Evolutionary conservation across 2,329 filamentous ascomycete genomes (phyloP).

Genomic region (Ascochyta clinopodiicola): DNA sequence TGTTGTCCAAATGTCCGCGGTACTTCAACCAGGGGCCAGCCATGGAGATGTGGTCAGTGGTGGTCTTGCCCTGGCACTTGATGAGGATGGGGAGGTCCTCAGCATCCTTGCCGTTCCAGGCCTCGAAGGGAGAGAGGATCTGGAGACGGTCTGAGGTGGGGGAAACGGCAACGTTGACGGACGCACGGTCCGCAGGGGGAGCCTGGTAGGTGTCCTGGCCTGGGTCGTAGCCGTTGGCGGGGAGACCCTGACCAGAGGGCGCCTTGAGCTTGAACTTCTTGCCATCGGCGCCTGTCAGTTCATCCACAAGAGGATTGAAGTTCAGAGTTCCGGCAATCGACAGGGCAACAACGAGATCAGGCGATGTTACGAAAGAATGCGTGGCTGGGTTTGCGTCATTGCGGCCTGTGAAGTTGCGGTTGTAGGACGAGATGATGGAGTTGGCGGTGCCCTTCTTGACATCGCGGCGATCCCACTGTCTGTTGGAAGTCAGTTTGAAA

Average conservation of each 20-base stretch:
- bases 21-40: conserved; percentile 98
- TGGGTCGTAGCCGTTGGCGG: conserved; percentile 82
- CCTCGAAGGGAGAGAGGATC: conserved; percentile 80
- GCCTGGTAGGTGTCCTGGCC: conserved; percentile 96
- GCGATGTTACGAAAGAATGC: conserved; percentile 90
- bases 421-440: conserved; percentile 98
- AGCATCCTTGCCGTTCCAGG: conserved; percentile 94
- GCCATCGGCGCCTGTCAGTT: conserved; percentile 91
- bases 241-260: conserved; percentile 83
- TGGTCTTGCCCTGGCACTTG: conserved; percentile 96
- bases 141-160: conserved; percentile 94
- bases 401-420: conserved; percentile 99
- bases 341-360: conserved; percentile 87
- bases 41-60: conserved; percentile 97
- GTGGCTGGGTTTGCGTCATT: conserved; percentile 96
- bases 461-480: conserved; percentile 90
- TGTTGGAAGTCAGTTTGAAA: conserved; percentile 10
- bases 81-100: conserved; percentile 87
- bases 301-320: conserved; percentile 96
- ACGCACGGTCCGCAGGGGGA: conserved; percentile 77
- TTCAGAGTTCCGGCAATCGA: conserved; percentile 81
- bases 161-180: conserved; percentile 80
- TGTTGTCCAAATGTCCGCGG: conserved; percentile 98
- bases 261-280: conserved; percentile 90
- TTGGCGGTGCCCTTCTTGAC: conserved; percentile 95